These are phyloP conservation scores for Cruciata laevipes DNA, from an alignment of 257 asterid species.

Conservation along the genomic window DNA sequence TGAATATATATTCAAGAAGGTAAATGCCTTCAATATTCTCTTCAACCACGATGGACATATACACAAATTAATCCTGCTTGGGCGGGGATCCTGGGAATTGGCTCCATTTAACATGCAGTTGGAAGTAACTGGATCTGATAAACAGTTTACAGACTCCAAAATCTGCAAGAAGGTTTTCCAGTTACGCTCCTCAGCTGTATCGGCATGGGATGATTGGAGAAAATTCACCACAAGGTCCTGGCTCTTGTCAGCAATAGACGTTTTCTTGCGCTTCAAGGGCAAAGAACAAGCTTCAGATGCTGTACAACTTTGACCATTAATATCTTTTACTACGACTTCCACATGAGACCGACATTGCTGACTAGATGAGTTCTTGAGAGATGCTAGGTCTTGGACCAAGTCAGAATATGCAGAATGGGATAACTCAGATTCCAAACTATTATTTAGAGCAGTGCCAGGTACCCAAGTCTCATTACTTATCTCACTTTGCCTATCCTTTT, in stretches of 20 bases:
- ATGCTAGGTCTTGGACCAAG: slow-evolving; percentile 62
- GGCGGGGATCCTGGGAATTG: slow-evolving; percentile 23
- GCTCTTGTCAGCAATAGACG: slow-evolving; percentile 23
- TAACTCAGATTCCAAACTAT: slow-evolving; percentile 29
- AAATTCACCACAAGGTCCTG: slow-evolving; percentile 38
- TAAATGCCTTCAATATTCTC: slow-evolving; percentile 47
- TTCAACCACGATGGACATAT: slow-evolving; percentile 72
- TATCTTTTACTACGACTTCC: slow-evolving; percentile 28
- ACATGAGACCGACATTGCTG: slow-evolving; percentile 20
- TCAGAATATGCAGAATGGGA: slow-evolving; percentile 74
- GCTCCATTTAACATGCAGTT: slow-evolving; percentile 41
- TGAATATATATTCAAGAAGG: slow-evolving; percentile 51
- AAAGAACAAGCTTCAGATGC: slow-evolving; percentile 17
- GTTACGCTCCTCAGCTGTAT: slow-evolving; percentile 40
- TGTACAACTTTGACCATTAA: slow-evolving; percentile 19
- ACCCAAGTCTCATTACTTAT: slow-evolving; percentile 30
- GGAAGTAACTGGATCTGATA: slow-evolving; percentile 46
- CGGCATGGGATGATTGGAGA: slow-evolving; percentile 30
- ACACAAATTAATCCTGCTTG: slow-evolving; percentile 32
- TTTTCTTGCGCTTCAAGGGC: slow-evolving; percentile 32
- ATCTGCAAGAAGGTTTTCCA: slow-evolving; percentile 33
- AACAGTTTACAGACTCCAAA: slow-evolving; percentile 52
- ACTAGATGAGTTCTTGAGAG: slow-evolving; percentile 25
- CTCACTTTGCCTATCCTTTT: slow-evolving; percentile 39
- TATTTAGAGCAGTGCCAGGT: slow-evolving; percentile 17